A percentile compares a stretch with the other conserved stretches of the same genome.
phyloP scores from a whole-genome alignment of 768 basidiomycete species.

The Serendipita vermifera region DNA sequence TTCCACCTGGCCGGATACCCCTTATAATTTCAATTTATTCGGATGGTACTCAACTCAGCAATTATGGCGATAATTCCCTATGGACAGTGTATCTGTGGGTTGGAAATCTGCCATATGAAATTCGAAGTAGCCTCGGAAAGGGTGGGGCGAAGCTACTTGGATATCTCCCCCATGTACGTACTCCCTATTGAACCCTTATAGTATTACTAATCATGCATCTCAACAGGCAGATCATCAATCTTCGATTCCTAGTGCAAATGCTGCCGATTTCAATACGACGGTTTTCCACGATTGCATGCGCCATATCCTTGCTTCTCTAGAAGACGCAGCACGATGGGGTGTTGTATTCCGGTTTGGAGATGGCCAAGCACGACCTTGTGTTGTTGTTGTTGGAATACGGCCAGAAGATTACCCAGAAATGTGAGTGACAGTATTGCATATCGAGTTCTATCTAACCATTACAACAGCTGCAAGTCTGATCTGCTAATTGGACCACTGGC shows the following conservation, averaged over 20 bases:
- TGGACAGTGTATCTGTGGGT: slow-evolving; percentile 3
- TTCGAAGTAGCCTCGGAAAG: background rate
- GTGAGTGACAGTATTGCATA: background rate
- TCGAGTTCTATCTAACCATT: background rate
- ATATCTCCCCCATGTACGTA: background rate
- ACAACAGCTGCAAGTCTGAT: background rate
- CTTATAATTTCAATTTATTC: background rate
- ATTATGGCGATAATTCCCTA: background rate
- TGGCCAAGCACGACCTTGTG: background rate
- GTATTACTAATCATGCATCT: background rate
- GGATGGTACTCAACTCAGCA: background rate
- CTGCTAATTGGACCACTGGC: too few relatives aligned
- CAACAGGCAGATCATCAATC: background rate
- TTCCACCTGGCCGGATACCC: too few relatives aligned
- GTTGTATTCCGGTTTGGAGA: background rate
- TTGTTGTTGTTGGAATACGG: background rate
- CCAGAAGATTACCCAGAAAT: slow-evolving; percentile 1
- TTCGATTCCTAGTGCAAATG: background rate
- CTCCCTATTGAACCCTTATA: too few relatives aligned
- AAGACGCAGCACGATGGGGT: background rate
- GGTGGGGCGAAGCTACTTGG: background rate
- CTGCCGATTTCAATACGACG: background rate
- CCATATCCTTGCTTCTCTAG: background rate
- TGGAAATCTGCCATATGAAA: background rate
- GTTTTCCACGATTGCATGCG: background rate